A percentile compares a stretch with the other conserved stretches of the same genome.
phyloP scores from a whole-genome alignment of 768 basidiomycete genomes.

The Leccinum disarticulatum region DNA sequence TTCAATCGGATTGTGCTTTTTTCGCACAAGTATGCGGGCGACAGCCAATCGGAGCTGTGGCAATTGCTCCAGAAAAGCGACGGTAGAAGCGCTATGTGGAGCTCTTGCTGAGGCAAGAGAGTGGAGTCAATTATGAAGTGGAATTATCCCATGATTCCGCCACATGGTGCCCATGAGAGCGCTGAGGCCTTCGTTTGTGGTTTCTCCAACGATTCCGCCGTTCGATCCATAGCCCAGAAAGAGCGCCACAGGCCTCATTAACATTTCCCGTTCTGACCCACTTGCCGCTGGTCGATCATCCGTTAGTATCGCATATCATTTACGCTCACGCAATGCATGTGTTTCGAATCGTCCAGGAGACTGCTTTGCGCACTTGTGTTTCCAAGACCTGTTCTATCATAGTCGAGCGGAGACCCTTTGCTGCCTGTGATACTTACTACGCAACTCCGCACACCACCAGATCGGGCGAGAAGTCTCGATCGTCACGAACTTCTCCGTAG shows the following conservation, averaged over 20 bases:
- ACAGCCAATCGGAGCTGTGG: too few species aligned
- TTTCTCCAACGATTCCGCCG: neutral
- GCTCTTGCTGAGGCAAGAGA: too few species aligned
- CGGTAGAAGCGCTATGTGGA: too few species aligned
- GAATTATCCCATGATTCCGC: too few species aligned
- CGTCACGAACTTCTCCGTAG: conserved; percentile 60
- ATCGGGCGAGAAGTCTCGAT: conserved; percentile 81
- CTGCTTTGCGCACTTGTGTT: neutral
- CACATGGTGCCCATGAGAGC: too few species aligned
- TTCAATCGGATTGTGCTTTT: too few species aligned
- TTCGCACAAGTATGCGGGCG: too few species aligned
- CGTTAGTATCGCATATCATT: neutral
- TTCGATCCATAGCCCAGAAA: neutral
- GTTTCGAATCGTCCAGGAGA: neutral
- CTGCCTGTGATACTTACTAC: neutral
- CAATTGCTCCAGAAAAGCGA: too few species aligned
- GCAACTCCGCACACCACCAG: conserved; percentile 86
- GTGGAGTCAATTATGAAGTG: too few species aligned
- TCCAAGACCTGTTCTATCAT: neutral
- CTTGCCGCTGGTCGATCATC: neutral
- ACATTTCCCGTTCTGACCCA: neutral
- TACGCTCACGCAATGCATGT: neutral
- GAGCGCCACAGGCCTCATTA: neutral
- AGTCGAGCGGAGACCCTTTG: neutral
- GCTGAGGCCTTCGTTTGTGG: neutral